phyloP scores from a whole-genome alignment of 257 asterid species.

The Solanum ahanhuiri region DNA sequence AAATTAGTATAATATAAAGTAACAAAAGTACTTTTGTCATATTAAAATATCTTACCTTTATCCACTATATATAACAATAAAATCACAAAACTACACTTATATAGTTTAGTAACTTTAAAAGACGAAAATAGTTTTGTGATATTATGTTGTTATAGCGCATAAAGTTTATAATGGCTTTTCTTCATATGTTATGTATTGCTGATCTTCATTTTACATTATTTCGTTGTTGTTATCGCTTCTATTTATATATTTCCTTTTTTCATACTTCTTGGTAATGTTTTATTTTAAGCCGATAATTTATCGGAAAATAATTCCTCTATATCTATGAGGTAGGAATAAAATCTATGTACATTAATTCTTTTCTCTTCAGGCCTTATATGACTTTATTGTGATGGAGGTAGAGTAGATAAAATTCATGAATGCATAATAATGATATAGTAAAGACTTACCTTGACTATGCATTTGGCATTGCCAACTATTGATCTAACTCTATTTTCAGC shows the following conservation, averaged over 20 bases:
- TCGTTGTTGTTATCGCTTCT: accelerated
- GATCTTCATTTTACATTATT: no score
- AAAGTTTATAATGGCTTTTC: background rate
- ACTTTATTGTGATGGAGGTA: background rate
- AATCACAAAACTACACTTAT: background rate
- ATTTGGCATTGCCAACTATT: constrained; percentile 76
- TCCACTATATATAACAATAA: background rate
- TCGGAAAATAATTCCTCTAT: no score
- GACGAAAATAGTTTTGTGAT: background rate
- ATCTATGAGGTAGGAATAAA: no score
- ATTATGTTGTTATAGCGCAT: background rate
- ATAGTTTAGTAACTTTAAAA: background rate
- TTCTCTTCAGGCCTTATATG: no score
- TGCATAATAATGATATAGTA: background rate
- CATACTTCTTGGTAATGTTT: no score
- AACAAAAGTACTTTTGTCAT: no score
- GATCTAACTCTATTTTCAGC: constrained; percentile 67
- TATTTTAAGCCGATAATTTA: no score
- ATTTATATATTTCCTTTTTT: no score
- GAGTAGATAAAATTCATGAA: background rate
- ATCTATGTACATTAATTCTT: no score
- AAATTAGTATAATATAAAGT: no score
- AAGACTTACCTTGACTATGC: constrained; percentile 62
- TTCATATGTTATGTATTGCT: no score
- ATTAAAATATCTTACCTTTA: background rate